phyloP scores from a whole-genome alignment of 768 basidiomycete species.

The Tremella mesenterica region DNA sequence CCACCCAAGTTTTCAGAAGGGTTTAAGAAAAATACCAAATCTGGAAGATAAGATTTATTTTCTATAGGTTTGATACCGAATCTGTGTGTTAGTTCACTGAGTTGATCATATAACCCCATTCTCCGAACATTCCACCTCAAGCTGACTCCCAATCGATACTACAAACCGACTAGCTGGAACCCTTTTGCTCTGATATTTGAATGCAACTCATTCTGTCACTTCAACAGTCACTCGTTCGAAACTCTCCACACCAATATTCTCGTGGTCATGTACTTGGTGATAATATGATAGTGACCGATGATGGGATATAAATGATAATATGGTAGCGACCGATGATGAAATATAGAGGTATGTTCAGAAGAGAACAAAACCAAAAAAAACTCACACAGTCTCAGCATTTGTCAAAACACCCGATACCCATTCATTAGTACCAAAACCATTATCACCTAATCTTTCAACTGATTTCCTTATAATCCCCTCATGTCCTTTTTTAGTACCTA shows the following conservation, averaged over 20 bases:
- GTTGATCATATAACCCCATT: not conserved
- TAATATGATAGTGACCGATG: too few relatives aligned
- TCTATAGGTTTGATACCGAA: constrained; percentile 40
- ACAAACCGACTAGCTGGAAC: too few relatives aligned
- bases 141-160: not conserved
- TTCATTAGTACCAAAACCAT: constrained; percentile 71
- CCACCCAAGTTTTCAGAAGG: constrained; percentile 69
- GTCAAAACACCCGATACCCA: constrained; percentile 96
- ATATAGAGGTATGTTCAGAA: too few relatives aligned
- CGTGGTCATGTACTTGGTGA: too few relatives aligned
- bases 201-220: too few relatives aligned
- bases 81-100: constrained; percentile 12
- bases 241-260: too few relatives aligned
- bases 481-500: constrained; percentile 59
- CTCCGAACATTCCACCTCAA: not conserved
- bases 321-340: too few relatives aligned
- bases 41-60: constrained; percentile 52
- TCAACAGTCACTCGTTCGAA: too few relatives aligned
- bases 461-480: constrained; percentile 66
- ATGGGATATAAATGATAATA: too few relatives aligned
- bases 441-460: constrained; percentile 64
- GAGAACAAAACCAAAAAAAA: too few relatives aligned
- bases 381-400: constrained; percentile 51
- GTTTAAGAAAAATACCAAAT: constrained; percentile 84
- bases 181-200: too few relatives aligned